Base-by-base conservation (phyloP, 1,139 yeast species). In the Arxiozyma slooffiae region DNA sequence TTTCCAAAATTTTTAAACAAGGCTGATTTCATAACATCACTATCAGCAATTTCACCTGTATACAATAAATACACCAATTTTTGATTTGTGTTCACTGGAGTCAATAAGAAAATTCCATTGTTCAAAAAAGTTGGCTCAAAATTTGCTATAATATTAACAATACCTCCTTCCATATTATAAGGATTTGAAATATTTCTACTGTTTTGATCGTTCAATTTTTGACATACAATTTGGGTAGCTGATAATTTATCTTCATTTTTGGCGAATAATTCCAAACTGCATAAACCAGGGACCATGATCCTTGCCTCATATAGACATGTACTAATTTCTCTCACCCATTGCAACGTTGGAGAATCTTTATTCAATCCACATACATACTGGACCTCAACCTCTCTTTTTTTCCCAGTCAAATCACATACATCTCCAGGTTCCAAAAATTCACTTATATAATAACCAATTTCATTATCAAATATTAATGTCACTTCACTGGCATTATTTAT, bases 231-330 rank as follows among this genome's bases (percentile, higher is more conserved):
- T 9, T 55, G 51, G 22, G 53, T 54, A 1, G 63, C 62, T 9
- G 49, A 40, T 17, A 55, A 54, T 47, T 57, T 58, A 38, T 62
- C 64, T 26, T 56, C 60, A 48, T 55, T 60, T 22, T 52, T 55
- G n/a, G 63, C 55, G 4, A 63, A 50, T n/a, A 63, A 46, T 34
- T 60, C 61, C 22, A 65, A 36, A 8, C 63, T 60, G 64, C 96
- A 89, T 22, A 87, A 68, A 7, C 71, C 69, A 0, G 85, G 82
- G 1, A 83, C 71, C 44, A 75, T 73, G 1, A 88, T 68, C 16
- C 72, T 72, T 64, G 83, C 74, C 56, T 76, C 75, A 60, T 88
- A 88, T 46, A 79, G 79, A 64, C 97, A 89, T 0, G 92, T 83
- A 54, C 76, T 77, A 48, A 79, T 71, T 67, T 90, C 97, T 48